Conservation (phyloP, 1,284 basidiomycete species). For the Chalciporus sp. region DNA sequence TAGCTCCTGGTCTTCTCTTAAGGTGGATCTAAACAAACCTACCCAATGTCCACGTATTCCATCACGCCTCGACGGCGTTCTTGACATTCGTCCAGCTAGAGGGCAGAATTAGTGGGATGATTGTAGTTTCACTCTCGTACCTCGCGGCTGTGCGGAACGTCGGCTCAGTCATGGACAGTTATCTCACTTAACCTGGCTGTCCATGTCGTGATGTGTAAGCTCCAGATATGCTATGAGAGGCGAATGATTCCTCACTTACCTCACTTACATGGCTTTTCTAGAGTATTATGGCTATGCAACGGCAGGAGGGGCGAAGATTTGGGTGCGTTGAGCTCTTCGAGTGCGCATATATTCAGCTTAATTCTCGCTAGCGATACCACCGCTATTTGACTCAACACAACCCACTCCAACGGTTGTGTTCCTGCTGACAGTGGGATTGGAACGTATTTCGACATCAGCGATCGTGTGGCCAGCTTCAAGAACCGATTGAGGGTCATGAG, state of each 20-base stretch:
- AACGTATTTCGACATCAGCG: constrained; percentile 55
- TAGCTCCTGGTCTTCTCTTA: too few species aligned
- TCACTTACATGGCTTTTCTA: constrained; percentile 34
- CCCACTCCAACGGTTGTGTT: constrained; percentile 18
- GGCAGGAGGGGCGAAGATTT: constrained; percentile 90
- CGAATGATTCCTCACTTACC: constrained; percentile 7
- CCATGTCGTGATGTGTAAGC: constrained; percentile 96
- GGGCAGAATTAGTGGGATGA: constrained; percentile 83
- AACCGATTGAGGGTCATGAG: constrained; percentile 61
- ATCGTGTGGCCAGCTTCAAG: constrained; percentile 63
- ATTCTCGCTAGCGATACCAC: constrained; percentile 24
- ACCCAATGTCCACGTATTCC: constrained; percentile 99
- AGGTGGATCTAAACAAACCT: too few species aligned
- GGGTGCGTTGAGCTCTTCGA: constrained; percentile 59
- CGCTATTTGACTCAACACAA: constrained; percentile 28
- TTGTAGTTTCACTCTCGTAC: constrained; percentile 19
- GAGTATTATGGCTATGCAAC: constrained; percentile 98
- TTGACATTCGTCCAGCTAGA: constrained; percentile 93
- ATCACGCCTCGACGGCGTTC: constrained; percentile 94
- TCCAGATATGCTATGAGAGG: neutral
- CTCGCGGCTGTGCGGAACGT: constrained; percentile 17
- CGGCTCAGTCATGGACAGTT: constrained; percentile 85
- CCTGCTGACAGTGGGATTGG: constrained; percentile 34
- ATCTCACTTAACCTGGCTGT: constrained; percentile 91
- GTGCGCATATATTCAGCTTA: constrained; percentile 6